Base-by-base conservation (phyloP, 2,329 filamentous ascomycete species). In the Exserohilum turcica region DNA sequence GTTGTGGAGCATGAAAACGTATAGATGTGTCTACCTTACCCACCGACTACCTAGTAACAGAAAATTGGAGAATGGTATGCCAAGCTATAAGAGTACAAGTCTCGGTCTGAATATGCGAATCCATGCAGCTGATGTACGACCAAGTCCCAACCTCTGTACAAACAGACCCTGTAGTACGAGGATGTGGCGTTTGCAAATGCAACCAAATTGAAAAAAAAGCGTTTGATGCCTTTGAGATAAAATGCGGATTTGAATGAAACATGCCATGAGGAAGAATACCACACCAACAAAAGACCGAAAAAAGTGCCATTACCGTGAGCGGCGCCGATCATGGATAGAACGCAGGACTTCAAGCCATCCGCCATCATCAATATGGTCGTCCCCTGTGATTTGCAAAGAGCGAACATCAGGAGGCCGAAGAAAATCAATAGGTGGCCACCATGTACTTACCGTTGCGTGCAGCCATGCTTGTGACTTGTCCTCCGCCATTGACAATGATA, bases 381-480 rank as follows among this genome's bases (percentile, higher is more conserved):
- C 63, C 48, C 59, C 68, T 72, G 53, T 63, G 60, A 46, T 43
- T 46, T 54, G 43, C 27, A 50, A 54, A 58, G 51, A 60, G 42
- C 48, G 45, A 57, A 32, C 44, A 70, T 71, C 63, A 70, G 67
- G 66, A 58, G 65, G 58, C 61, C 53, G 63, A 63, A 64, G 54
- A 53, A 33, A 42, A 54, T 64, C 54, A 71, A 65, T 60, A 67
- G 45, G 65, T 68, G 35, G 63, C 64, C 52, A 72, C 59, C 52
- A 66, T 64, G 57, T 67, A 68, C 66, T 70, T 71, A 67, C 72
- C 68, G 44, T 70, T 72, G 42, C 66, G 64, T 43, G 63, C 46
- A 28, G 63, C 60, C 44, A 59, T 37, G 24, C 48, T 59, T 18
- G 60, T 39, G 21, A 60, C 45, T 35, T 62, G 49, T 27, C 63